Conservation (phyloP, 2,329 filamentous ascomycete species). For the Ophiostoma australiae region DNA sequence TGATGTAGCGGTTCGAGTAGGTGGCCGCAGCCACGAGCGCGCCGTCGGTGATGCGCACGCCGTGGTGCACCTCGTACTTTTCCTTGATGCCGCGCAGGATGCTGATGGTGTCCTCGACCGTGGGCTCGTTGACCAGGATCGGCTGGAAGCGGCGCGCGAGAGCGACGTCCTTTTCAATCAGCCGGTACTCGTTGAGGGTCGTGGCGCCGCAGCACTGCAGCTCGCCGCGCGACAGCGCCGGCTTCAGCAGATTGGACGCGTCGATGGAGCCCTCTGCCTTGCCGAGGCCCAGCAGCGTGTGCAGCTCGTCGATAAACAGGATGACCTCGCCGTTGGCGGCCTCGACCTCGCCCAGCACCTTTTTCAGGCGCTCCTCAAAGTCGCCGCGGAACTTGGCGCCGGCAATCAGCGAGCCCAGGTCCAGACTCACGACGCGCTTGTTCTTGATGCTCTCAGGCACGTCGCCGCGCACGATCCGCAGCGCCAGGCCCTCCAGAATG, state of each 20-base stretch:
- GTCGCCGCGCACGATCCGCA: conserved; percentile 85
- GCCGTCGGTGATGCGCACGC: conserved; percentile 88
- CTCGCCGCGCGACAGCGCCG: conserved; percentile 85
- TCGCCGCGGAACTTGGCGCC: conserved; percentile 94
- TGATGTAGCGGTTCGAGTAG: conserved; percentile 93
- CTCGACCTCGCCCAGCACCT: conserved; percentile 84
- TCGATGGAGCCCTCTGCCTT: conserved; percentile 97
- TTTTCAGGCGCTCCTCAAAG: conserved; percentile 90
- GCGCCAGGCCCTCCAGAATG: conserved; percentile 81
- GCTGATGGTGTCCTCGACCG: conserved; percentile 86
- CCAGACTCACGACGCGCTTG: conserved; percentile 80
- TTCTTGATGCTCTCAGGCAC: conserved; percentile 95
- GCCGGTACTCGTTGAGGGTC: conserved; percentile 83
- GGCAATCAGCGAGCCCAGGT: conserved; percentile 88
- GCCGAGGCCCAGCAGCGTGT: conserved; percentile 83
- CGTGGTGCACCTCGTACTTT: conserved; percentile 94
- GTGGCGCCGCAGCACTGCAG: conserved; percentile 94
- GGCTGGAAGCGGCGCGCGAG: conserved; percentile 90
- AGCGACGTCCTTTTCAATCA: conserved; percentile 94
- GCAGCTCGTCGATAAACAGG: conserved; percentile 90
- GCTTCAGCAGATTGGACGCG: conserved; percentile 90
- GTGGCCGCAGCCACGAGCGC: conserved; percentile 88
- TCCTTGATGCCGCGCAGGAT: conserved; percentile 96
- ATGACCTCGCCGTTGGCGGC: conserved; percentile 86
- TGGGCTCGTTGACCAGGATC: conserved; percentile 86